Conservation (phyloP, 768 basidiomycete genomes). For the Fistulinella prunicolor region DNA sequence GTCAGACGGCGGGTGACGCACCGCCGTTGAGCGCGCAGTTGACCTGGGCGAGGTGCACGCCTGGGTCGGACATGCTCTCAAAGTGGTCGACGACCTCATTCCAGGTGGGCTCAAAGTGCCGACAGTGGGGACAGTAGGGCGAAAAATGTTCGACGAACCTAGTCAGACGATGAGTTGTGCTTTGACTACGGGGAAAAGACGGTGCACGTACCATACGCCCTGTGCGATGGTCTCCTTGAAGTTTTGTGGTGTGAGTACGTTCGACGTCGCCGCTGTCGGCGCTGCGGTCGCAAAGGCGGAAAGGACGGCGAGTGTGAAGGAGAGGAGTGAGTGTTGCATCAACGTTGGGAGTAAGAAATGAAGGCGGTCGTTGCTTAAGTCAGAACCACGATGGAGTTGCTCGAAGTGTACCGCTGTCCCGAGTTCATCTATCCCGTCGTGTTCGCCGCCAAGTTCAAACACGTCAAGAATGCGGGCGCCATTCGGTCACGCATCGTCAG, state of each 20-base stretch:
- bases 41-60: slow-evolving; percentile 72
- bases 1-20: slow-evolving; percentile 33
- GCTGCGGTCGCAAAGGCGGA: slow-evolving; percentile 32
- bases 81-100: slow-evolving; percentile 56
- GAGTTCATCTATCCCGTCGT: slow-evolving; percentile 48
- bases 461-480: slow-evolving; percentile 59
- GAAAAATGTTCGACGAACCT: slow-evolving; percentile 88
- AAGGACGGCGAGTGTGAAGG: slow-evolving; percentile 31
- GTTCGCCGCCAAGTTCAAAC: slow-evolving; percentile 62
- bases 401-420: slow-evolving; percentile 57
- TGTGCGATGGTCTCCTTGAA: slow-evolving; percentile 51
- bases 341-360: not conserved
- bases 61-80: slow-evolving; percentile 36
- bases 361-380: slow-evolving; percentile 10
- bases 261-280: slow-evolving; percentile 31
- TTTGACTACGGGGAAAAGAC: too few species aligned
- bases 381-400: slow-evolving; percentile 24
- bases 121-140: slow-evolving; percentile 82
- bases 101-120: slow-evolving; percentile 81
- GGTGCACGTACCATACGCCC: slow-evolving; percentile 65
- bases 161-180: not conserved
- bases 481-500: slow-evolving; percentile 66
- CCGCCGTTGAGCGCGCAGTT: slow-evolving; percentile 79
- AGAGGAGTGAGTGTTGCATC: slow-evolving; percentile 13
- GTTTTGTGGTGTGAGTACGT: slow-evolving; percentile 53